Conservation (phyloP, 169 alveolate genomes). For the Cryptosporidium tyzzeri region DNA sequence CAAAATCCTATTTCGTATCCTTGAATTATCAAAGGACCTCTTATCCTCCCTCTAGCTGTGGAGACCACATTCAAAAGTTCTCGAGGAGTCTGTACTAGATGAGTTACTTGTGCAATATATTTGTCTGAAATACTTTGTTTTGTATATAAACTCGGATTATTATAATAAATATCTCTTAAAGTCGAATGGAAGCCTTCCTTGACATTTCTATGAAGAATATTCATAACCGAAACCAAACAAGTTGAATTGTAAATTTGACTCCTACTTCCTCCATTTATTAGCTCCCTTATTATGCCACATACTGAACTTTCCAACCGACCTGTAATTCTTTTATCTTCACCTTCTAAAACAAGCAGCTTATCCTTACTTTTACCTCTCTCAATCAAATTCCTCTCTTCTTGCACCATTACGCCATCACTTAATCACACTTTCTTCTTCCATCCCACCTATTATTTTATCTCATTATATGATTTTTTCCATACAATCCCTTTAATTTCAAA, state of each 20-base stretch:
- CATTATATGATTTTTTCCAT: not conserved
- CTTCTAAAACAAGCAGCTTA: not conserved
- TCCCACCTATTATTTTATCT: not conserved
- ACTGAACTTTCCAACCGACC: constrained; percentile 18
- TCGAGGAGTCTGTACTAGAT: constrained; percentile 36
- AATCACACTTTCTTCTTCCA: not conserved
- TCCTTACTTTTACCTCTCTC: not conserved
- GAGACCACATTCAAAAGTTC: constrained; percentile 65
- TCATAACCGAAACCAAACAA: constrained; percentile 48
- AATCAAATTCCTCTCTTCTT: not conserved
- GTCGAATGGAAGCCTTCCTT: constrained; percentile 67
- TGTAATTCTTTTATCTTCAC: constrained; percentile 7
- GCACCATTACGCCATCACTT: not conserved
- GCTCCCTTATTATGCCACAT: not conserved
- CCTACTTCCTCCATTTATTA: not conserved
- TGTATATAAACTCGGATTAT: constrained; percentile 50
- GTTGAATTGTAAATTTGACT: not conserved
- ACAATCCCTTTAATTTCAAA: not conserved
- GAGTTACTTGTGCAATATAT: constrained; percentile 50
- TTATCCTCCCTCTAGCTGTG: constrained; percentile 63
- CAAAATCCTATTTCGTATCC: constrained; percentile 40
- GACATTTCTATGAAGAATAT: constrained; percentile 49
- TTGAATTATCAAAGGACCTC: constrained; percentile 49
- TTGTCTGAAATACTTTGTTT: constrained; percentile 52
- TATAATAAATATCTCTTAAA: constrained; percentile 51